These are phyloP conservation scores for Arthromyces matolae DNA, from an alignment of 768 basidiomycete genomes.

Conservation along the genomic window DNA sequence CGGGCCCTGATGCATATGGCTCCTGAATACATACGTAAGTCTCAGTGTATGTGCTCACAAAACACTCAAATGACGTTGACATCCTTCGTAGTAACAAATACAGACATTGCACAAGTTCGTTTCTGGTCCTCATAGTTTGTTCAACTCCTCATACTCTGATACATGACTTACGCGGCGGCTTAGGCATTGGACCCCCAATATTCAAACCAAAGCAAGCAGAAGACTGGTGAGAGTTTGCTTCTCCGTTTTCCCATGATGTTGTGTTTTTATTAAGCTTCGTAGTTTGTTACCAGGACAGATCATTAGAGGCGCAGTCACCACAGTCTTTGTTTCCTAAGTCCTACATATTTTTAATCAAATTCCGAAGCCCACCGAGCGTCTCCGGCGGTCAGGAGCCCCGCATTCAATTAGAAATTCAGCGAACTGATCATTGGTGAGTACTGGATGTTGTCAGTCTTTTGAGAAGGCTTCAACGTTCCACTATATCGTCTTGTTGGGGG, in stretches of 20 bases:
- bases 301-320: slow-evolving; percentile 50
- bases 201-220: slow-evolving; percentile 71
- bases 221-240: slow-evolving; percentile 66
- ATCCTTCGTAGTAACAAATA: slow-evolving; percentile 53
- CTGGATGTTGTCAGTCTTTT: no score
- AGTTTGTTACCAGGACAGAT: slow-evolving; percentile 70
- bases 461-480: no score
- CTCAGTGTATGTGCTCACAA: slow-evolving; percentile 21
- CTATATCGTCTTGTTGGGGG: no score
- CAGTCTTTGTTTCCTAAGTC: slow-evolving; percentile 46
- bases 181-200: slow-evolving; percentile 44
- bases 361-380: no score
- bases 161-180: slow-evolving; percentile 47
- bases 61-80: slow-evolving; percentile 8
- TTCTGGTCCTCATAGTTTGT: slow-evolving; percentile 16
- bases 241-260: neutral
- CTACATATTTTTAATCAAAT: no score
- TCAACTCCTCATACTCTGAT: slow-evolving; percentile 11
- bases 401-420: no score
- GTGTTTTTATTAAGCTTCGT: neutral
- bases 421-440: no score
- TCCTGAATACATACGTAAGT: slow-evolving; percentile 76
- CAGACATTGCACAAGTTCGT: slow-evolving; percentile 63
- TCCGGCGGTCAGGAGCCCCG: no score
- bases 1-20: slow-evolving; percentile 60